Conservation (phyloP, 768 basidiomycete species). For the Pilatotrama ljubarskyi region DNA sequence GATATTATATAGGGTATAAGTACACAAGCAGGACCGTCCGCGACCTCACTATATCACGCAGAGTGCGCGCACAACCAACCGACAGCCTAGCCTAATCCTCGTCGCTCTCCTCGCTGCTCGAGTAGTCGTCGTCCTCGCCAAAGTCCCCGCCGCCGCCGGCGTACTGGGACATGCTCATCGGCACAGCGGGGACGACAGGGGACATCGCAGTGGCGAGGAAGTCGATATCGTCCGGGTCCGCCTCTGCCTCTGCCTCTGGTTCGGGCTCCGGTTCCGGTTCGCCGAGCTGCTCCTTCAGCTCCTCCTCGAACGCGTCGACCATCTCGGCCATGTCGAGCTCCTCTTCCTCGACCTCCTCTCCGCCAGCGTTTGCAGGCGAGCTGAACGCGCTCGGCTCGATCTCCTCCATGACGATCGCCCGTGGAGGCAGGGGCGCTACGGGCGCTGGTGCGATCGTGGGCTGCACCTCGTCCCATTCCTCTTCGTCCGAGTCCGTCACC, state of each 20-base stretch:
- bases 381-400: slow-evolving; percentile 8
- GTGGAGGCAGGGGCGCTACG: slow-evolving; percentile 8
- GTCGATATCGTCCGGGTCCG: slow-evolving; percentile 22
- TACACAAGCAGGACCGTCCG: not conserved
- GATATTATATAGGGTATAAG: slow-evolving; percentile 11
- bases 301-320: slow-evolving; percentile 14
- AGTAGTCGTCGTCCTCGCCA: slow-evolving; percentile 31
- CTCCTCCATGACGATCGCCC: slow-evolving; percentile 31
- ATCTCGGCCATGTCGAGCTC: slow-evolving; percentile 22
- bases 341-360: slow-evolving; percentile 21
- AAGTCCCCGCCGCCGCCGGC: slow-evolving; percentile 6
- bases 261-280: not conserved
- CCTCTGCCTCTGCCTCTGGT: slow-evolving; percentile 13
- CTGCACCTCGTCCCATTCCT: slow-evolving; percentile 30
- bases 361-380: not conserved
- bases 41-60: not conserved
- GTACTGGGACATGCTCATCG: slow-evolving; percentile 12
- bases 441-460: slow-evolving; percentile 7
- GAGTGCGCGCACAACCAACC: not conserved
- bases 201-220: slow-evolving; percentile 23
- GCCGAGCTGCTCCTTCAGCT: slow-evolving; percentile 18
- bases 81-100: slow-evolving; percentile 23
- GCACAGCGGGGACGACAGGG: slow-evolving; percentile 18
- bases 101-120: slow-evolving; percentile 32
- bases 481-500: slow-evolving; percentile 27